These are phyloP conservation scores for Phytophthora parvispora DNA, from an alignment of 352 stramenopile genomes.

Conservation along the genomic window DNA sequence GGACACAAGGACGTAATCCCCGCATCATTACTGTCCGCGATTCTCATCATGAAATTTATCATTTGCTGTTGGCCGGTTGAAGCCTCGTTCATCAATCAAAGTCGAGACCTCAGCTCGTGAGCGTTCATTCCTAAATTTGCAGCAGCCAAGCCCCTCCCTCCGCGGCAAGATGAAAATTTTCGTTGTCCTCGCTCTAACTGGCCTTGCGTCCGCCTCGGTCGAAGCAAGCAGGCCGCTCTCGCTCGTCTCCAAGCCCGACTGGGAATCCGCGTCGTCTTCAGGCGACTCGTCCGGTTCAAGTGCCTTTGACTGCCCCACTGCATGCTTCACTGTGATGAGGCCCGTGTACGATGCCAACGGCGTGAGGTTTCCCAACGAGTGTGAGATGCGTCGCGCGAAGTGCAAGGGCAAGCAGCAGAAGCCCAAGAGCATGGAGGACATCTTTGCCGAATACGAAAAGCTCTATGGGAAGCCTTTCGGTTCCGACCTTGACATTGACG, in stretches of 20 bases:
- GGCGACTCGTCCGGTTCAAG: neutral
- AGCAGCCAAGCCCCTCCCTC: neutral
- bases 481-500: too few species aligned
- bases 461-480: neutral
- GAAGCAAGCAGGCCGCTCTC: neutral
- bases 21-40: too few species aligned
- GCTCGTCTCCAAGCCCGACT: too few species aligned
- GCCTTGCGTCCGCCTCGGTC: neutral
- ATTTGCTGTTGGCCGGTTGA: too few species aligned
- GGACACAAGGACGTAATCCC: too few species aligned
- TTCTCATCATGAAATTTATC: neutral
- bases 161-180: neutral
- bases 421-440: neutral
- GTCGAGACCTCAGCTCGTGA: too few species aligned
- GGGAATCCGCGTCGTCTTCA: too few species aligned
- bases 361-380: neutral
- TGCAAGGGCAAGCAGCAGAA: neutral
- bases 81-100: too few species aligned
- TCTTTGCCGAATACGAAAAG: neutral
- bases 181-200: neutral
- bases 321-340: neutral
- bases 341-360: neutral
- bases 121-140: neutral
- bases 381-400: neutral
- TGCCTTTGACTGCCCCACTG: neutral